Evolutionary conservation across 140 eudicot species (phyloP).

Genomic region (Flaveria floridana): DNA sequence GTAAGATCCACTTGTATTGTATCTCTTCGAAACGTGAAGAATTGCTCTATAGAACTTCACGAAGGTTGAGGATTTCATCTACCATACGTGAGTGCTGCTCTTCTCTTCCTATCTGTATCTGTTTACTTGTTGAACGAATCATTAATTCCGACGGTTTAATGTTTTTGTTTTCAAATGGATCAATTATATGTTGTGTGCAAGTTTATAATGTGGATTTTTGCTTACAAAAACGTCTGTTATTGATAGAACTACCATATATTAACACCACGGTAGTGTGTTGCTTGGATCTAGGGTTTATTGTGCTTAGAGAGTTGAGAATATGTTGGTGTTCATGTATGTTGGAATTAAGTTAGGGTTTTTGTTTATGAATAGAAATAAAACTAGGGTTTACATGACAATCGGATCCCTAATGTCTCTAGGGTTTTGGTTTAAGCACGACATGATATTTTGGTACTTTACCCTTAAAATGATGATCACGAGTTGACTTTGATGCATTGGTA

Average conservation of each 20-base stretch:
- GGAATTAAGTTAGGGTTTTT: constrained; percentile 30
- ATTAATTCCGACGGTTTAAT: constrained; percentile 2
- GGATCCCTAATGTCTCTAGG: background rate
- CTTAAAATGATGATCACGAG: constrained; percentile 15
- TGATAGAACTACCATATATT: background rate
- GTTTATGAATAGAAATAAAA: constrained; percentile 10
- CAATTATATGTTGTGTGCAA: background rate
- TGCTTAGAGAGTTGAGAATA: background rate
- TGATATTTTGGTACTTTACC: constrained; percentile 14
- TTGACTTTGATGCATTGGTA: constrained; percentile 14
- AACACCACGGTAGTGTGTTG: background rate
- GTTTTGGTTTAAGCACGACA: constrained; percentile 8
- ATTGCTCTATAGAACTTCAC: constrained; percentile 6
- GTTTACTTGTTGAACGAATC: background rate
- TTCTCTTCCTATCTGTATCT: constrained; percentile 6
- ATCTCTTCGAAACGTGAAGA: constrained; percentile 8
- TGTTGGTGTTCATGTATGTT: background rate
- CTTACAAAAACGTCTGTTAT: constrained; percentile 3
- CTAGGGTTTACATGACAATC: constrained; percentile 15
- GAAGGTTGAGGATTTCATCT: constrained; percentile 10
- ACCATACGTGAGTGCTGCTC: constrained; percentile 29
- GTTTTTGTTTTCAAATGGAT: background rate
- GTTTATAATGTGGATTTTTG: constrained; percentile 15
- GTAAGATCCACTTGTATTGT: constrained; percentile 5
- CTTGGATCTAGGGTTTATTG: constrained; percentile 31